Base-by-base conservation (phyloP, 305 asterid species). In the Coffea humblotiana region DNA sequence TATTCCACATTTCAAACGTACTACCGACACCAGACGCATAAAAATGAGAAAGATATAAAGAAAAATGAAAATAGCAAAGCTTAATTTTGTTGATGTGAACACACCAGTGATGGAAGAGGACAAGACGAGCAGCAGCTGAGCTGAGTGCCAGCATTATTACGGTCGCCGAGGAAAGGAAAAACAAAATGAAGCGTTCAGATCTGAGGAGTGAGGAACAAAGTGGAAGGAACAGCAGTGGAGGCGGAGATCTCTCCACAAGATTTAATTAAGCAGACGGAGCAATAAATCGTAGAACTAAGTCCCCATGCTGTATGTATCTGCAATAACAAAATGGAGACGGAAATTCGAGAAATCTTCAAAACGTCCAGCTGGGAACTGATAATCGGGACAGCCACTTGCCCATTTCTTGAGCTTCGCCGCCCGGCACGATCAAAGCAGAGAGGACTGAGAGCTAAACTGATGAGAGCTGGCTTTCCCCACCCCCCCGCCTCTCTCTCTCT, bases 91-190 rank as follows among this genome's bases (percentile, higher is more conserved):
- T 40, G 21, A 49, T 40, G 27, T 65, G 71, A 65, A 85, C 92
- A 81, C 88, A 92, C 97, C 90, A 71, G 83, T 43, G 76, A 74
- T 75, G 74, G 71, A 54, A 70, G 15, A 40, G 60, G 61, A 54
- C 21, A 71, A 71, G 79, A 82, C 63, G 86, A 84, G 40, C 61
- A 80, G 80, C 84, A 81, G 79, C 77, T 81, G 77, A 67, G 79
- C 70, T 47, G 83, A 72, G 80, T 65, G 79, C 85, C 85, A 84
- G 76, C 92, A 90, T 86, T 88, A 90, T 86, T 89, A 80, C 69
- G 37, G 77, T 35, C 79, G 77, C 91, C 91, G 89, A 88, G 23
- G 90, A 78, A 15, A 3, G 14, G 6, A 4, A 3, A 1, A 58
- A 58, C n/a, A 78, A 79, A 43, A 76, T 75, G 27, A 71, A 64